Conservation (phyloP, 2,329 filamentous ascomycete genomes). For the Trichoderma gracile region DNA sequence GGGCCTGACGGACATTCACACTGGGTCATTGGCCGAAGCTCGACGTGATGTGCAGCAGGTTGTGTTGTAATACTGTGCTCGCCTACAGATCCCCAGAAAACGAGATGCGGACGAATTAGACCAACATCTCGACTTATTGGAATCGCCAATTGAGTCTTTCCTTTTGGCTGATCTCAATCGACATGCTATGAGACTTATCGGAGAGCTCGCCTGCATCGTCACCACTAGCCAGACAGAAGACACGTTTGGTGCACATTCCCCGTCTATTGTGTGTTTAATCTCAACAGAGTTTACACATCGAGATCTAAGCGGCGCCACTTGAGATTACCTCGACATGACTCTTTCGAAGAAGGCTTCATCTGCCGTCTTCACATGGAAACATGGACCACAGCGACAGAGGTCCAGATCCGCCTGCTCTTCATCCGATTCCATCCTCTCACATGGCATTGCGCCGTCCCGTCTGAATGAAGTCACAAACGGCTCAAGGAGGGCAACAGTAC, state of each 20-base stretch:
- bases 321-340: neutral
- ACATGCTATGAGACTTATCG: neutral
- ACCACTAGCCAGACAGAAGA: neutral
- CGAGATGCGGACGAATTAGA: neutral
- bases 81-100: neutral
- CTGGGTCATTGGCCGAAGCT: slow-evolving; percentile 8
- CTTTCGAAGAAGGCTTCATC: neutral
- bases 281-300: neutral
- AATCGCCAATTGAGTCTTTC: neutral
- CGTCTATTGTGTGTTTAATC: neutral
- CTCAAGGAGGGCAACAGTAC: slow-evolving; percentile 23
- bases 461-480: slow-evolving; percentile 16
- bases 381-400: neutral
- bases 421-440: neutral
- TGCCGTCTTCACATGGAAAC: too few species aligned
- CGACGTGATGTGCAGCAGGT: neutral
- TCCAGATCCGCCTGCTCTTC: neutral
- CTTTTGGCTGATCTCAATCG: neutral
- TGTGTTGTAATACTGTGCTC: neutral
- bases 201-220: neutral
- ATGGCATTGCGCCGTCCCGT: neutral
- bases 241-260: neutral
- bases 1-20: slow-evolving; percentile 8
- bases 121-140: neutral
- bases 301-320: slow-evolving; percentile 9